Evolutionary conservation across 208 protist species (phyloP).

Genomic region (Porcisia hertigi): DNA sequence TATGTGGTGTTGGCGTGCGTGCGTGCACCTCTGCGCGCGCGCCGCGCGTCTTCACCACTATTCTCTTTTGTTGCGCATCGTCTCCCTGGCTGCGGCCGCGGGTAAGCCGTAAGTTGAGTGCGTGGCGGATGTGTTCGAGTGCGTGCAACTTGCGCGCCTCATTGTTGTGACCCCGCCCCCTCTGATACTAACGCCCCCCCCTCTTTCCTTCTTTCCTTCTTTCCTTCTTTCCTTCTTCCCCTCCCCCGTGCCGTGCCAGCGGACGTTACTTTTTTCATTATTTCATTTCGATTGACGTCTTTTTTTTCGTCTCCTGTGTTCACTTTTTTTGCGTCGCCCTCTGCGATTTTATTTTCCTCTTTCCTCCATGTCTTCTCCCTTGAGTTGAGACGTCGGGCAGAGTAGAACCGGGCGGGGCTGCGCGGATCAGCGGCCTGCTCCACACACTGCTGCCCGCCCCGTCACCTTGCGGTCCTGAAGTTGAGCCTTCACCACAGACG

Average conservation of each 20-base stretch:
- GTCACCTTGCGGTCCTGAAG: not conserved
- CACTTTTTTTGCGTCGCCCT: not conserved
- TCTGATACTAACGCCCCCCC: not conserved
- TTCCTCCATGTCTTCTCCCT: not conserved
- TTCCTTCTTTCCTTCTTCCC: not conserved
- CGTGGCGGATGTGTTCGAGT: not conserved
- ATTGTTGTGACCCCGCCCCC: not conserved
- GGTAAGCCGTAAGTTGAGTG: not conserved
- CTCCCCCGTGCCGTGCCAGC: not conserved
- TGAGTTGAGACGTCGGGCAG: not conserved
- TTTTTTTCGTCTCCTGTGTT: not conserved
- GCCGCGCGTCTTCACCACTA: not conserved
- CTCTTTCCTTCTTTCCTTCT: not conserved
- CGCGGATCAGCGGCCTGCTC: not conserved
- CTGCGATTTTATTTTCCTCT: not conserved
- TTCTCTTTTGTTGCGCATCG: not conserved
- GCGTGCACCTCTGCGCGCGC: not conserved
- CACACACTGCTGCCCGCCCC: not conserved
- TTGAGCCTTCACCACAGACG: not conserved
- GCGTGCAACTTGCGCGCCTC: not conserved
- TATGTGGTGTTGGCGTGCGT: not conserved
- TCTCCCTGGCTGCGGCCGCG: not conserved
- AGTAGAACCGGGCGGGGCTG: not conserved
- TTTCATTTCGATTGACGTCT: not conserved
- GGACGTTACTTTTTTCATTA: not conserved